Percentiles rank a stretch among this genome's conserved stretches.
Conservation (phyloP, 1,284 basidiomycete genomes). For the Paramarasmius palmivorus region DNA sequence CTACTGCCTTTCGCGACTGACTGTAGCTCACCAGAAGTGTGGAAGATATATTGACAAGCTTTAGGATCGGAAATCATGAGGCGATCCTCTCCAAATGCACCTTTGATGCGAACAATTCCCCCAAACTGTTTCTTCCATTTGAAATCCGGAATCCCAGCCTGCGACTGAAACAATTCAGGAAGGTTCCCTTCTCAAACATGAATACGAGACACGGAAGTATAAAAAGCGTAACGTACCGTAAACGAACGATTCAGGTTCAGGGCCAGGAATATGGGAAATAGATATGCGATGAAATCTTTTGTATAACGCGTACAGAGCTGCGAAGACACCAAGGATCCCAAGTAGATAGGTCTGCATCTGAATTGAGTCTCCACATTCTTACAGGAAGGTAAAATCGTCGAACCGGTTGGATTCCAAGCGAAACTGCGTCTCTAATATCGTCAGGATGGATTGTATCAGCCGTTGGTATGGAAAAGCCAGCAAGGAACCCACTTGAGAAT, state of each 20-base stretch:
- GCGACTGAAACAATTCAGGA: conserved; percentile 48
- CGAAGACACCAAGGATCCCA: conserved; percentile 10
- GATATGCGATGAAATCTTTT: conserved; percentile 35
- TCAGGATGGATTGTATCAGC: no score
- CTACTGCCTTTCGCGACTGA: not conserved
- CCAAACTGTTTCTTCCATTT: conserved; percentile 50
- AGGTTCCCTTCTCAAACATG: conserved; percentile 41
- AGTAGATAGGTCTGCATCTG: not conserved
- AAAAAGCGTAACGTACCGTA: conserved; percentile 30
- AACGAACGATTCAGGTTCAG: conserved; percentile 39
- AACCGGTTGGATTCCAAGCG: not conserved
- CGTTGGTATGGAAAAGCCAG: no score
- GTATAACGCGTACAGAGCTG: conserved; percentile 28
- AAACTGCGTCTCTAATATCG: no score
- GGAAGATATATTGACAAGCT: conserved; percentile 47
- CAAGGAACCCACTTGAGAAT: not conserved
- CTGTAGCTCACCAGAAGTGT: conserved; percentile 36
- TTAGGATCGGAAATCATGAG: conserved; percentile 46
- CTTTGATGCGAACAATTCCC: conserved; percentile 49
- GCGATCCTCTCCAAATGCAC: conserved; percentile 32
- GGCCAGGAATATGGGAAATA: conserved; percentile 40
- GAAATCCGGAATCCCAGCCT: conserved; percentile 51
- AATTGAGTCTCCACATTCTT: no score
- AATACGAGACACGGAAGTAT: not conserved
- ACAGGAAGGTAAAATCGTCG: not conserved